Evolutionary conservation across 2,329 filamentous ascomycete genomes (phyloP).

Genomic region (Neofusicoccum ribis): DNA sequence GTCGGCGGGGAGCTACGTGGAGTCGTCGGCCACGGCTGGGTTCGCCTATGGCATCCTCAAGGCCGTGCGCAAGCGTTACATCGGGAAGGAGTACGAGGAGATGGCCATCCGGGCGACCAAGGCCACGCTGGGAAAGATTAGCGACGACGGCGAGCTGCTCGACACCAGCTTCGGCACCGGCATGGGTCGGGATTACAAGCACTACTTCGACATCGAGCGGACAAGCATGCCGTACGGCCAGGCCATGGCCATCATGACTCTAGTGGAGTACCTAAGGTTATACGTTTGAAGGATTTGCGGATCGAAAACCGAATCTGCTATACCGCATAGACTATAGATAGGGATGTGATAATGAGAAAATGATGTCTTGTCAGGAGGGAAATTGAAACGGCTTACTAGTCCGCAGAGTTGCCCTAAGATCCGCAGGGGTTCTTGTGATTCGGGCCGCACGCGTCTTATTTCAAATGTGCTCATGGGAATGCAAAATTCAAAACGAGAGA

Average conservation of each 20-base stretch:
- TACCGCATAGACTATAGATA: constrained; percentile 4
- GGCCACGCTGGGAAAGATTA: constrained; percentile 67
- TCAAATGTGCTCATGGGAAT: background rate
- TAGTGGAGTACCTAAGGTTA: constrained; percentile 70
- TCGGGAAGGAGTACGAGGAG: constrained; percentile 60
- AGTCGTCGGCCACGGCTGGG: constrained; percentile 76
- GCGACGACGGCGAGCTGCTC: constrained; percentile 65
- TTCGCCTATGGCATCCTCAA: constrained; percentile 82
- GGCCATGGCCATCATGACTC: constrained; percentile 79
- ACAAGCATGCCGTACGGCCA: constrained; percentile 86
- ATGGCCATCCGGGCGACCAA: constrained; percentile 66
- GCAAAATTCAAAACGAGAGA: background rate
- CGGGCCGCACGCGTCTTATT: background rate
- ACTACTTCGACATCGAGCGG: constrained; percentile 73
- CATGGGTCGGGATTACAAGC: constrained; percentile 72
- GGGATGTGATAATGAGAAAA: background rate
- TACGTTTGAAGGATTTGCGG: constrained; percentile 35
- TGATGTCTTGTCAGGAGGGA: background rate
- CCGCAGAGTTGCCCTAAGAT: constrained; percentile 2
- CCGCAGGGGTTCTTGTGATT: background rate
- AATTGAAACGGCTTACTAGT: constrained; percentile 3
- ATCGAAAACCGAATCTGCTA: background rate
- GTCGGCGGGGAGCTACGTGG: constrained; percentile 69
- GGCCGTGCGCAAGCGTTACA: constrained; percentile 67
- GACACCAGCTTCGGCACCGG: constrained; percentile 78